A percentile compares a stretch with the other conserved stretches of the same genome.
Evolutionary conservation across 345 rosid species (phyloP).

Genomic region (Salix brachista): DNA sequence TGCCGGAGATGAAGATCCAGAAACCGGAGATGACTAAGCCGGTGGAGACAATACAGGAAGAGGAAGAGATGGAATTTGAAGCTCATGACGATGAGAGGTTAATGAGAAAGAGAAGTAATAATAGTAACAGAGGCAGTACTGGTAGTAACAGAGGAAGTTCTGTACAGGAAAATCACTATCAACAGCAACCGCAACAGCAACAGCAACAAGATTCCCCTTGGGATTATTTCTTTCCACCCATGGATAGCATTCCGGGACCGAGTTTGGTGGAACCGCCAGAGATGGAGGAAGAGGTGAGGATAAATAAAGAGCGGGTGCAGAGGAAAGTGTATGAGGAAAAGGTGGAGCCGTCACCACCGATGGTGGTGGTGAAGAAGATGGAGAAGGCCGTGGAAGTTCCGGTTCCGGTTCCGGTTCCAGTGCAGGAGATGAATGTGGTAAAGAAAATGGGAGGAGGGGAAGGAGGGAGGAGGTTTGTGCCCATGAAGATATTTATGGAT

Average conservation of each 20-base stretch:
- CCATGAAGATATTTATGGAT: slow-evolving; percentile 52
- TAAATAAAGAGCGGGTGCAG: slow-evolving; percentile 14
- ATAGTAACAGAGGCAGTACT: slow-evolving; percentile 36
- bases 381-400: slow-evolving; percentile 24
- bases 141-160: slow-evolving; percentile 7
- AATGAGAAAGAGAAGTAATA: slow-evolving; percentile 56
- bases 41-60: slow-evolving; percentile 54
- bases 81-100: slow-evolving; percentile 37
- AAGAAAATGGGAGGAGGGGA: slow-evolving; percentile 40
- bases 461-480: slow-evolving; percentile 15
- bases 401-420: slow-evolving; percentile 17
- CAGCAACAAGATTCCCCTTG: slow-evolving; percentile 21
- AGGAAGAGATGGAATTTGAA: slow-evolving; percentile 44
- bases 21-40: slow-evolving; percentile 36
- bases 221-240: slow-evolving; percentile 45
- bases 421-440: slow-evolving; percentile 16
- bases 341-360: slow-evolving; percentile 2
- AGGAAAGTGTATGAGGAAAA: slow-evolving; percentile 10
- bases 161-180: slow-evolving; percentile 1
- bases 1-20: slow-evolving; percentile 76
- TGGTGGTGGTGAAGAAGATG: slow-evolving; percentile 2
- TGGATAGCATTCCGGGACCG: slow-evolving; percentile 55
- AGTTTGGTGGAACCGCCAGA: slow-evolving; percentile 41
- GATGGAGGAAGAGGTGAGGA: slow-evolving; percentile 39
- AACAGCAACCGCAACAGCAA: slow-evolving; percentile 14